Evolutionary conservation across 345 rosid genomes (phyloP), one percentile per base, ranked within the genome.

Genomic region (Gossypioides kirkii): DNA sequence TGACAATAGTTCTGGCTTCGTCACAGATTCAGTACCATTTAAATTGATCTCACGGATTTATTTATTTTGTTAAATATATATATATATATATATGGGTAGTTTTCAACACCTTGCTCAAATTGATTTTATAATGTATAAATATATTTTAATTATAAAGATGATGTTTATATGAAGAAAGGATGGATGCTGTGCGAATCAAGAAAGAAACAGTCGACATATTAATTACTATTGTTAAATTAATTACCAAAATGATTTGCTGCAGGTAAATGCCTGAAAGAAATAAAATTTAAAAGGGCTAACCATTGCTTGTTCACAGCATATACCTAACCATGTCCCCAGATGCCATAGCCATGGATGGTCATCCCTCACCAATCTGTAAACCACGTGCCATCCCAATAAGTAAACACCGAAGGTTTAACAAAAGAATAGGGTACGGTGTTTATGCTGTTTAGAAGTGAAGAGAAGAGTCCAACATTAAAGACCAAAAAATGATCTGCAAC

Each of bases 201-300:
- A 80, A 69, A 77, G 73, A 55, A 32, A 74, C 76, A 76, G 76
- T 32, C 38, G 38, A 73, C 74, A 66, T 63, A 32, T 25, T 59
- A 59, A 59, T 77, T 63, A 66, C 49, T 47, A 38, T 22, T 49
- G 54, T 74, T 63, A 66, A 42, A n/a, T 77, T 64, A 43, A n/a
- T 32, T 32, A 67, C 74, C 64, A 69, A 58, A 52, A 76, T 74
- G 60, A 69, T 62, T 56, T 47, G 23, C 43, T 68, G 52, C n/a
- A 50, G 58, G 56, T 26, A 49, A 16, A 25, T 26, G 13, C 42
- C 42, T 67, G 1, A 17, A 32, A 32, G 17, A 36, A 9, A 28
- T 10, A 50, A 28, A 69, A 17, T 2, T 69, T 36, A 2, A 53
- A 28, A 6, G 47, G 49, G 49, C 45, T 32, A 69, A 17, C 28